Evolutionary conservation across 2,329 filamentous ascomycete genomes (phyloP).

Genomic region (Microdochium nivale): DNA sequence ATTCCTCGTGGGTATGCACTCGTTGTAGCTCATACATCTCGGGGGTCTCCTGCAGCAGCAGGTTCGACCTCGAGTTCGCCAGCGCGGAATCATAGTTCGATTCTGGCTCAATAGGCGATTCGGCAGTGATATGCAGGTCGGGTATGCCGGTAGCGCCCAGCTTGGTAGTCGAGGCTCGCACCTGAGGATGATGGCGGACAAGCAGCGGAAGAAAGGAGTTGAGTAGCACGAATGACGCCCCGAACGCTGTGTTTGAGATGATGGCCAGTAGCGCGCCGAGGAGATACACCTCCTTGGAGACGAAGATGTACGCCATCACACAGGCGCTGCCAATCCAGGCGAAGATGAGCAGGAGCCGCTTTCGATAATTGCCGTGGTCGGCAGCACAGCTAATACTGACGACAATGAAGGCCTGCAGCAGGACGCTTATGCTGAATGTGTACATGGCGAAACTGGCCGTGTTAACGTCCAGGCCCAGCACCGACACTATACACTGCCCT

Average conservation of each 20-base stretch:
- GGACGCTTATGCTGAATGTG: slow-evolving; percentile 86
- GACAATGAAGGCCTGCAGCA: slow-evolving; percentile 82
- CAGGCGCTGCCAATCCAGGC: slow-evolving; percentile 71
- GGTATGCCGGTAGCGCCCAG: slow-evolving; percentile 12
- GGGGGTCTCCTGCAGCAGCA: slow-evolving; percentile 28
- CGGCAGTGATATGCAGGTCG: slow-evolving; percentile 15
- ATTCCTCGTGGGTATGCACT: slow-evolving; percentile 34
- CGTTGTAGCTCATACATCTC: slow-evolving; percentile 25
- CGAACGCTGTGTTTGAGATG: slow-evolving; percentile 87
- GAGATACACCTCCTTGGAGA: slow-evolving; percentile 68
- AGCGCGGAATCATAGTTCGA: slow-evolving; percentile 8
- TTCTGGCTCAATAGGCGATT: slow-evolving; percentile 2
- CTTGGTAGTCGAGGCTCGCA: slow-evolving; percentile 18
- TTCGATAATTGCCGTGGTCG: slow-evolving; percentile 88
- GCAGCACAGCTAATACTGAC: slow-evolving; percentile 95
- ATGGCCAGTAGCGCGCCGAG: slow-evolving; percentile 79
- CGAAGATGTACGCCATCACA: slow-evolving; percentile 82
- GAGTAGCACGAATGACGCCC: slow-evolving; percentile 86
- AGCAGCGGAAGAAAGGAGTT: slow-evolving; percentile 92
- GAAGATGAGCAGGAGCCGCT: slow-evolving; percentile 78
- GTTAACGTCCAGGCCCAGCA: slow-evolving; percentile 82
- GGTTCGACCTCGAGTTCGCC: slow-evolving; percentile 35
- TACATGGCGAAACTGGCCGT: slow-evolving; percentile 98
- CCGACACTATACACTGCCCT: slow-evolving; percentile 71
- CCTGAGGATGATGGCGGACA: slow-evolving; percentile 70